Conservation (phyloP, 2,329 filamentous ascomycete species). For the Alternaria gansuensis region DNA sequence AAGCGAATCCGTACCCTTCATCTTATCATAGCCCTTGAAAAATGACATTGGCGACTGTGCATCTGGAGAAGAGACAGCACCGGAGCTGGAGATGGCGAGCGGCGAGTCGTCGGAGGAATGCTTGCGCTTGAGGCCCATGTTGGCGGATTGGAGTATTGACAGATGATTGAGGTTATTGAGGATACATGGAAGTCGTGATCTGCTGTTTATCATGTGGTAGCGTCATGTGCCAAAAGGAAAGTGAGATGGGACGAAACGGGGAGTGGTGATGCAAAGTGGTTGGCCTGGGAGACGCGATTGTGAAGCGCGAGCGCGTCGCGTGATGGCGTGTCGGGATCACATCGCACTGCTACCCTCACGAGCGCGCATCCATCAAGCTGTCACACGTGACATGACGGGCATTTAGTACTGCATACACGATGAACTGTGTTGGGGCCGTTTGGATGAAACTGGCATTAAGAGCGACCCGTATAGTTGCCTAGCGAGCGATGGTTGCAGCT, state of each 20-base stretch:
- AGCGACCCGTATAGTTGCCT: neutral
- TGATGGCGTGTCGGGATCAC: constrained; percentile 6
- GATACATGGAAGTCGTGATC: neutral
- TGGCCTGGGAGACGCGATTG: constrained; percentile 30
- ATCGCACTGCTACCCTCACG: constrained; percentile 2
- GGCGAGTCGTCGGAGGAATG: constrained; percentile 60
- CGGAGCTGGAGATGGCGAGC: constrained; percentile 53
- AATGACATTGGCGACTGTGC: constrained; percentile 41
- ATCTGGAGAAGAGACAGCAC: constrained; percentile 43
- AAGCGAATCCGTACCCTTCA: constrained; percentile 41
- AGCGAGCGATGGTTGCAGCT: neutral
- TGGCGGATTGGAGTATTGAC: neutral
- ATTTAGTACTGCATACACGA: neutral
- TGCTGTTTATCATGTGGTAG: neutral
- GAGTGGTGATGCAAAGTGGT: constrained; percentile 37
- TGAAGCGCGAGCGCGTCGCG: constrained; percentile 25
- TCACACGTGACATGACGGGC: neutral
- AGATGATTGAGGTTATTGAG: neutral
- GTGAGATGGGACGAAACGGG: constrained; percentile 21
- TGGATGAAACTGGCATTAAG: neutral
- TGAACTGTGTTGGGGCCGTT: neutral
- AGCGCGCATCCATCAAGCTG: neutral
- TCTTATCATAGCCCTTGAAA: constrained; percentile 28
- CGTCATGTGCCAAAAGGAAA: constrained; percentile 9
- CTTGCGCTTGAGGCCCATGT: constrained; percentile 68